Evolutionary conservation across 306 rosid genomes (phyloP).

Genomic region (Inga oerstediana): DNA sequence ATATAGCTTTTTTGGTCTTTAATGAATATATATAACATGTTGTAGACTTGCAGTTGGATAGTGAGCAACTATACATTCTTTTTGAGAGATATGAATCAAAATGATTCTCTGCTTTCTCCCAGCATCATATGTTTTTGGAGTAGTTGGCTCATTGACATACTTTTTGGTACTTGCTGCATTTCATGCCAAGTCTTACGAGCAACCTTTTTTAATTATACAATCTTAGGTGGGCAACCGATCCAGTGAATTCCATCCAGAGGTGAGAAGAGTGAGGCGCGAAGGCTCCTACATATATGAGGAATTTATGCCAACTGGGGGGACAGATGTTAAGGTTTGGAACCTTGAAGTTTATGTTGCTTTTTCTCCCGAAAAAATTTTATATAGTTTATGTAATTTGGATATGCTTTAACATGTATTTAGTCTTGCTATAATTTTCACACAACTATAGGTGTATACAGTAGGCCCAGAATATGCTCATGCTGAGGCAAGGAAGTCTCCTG

Average conservation of each 20-base stretch:
- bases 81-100: constrained; percentile 17
- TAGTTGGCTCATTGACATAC: constrained; percentile 26
- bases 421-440: constrained; percentile 31
- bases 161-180: constrained; percentile 23
- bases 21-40: constrained; percentile 35
- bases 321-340: constrained; percentile 90
- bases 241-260: constrained; percentile 95
- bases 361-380: not conserved
- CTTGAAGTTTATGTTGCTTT: constrained; percentile 37
- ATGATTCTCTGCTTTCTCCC: constrained; percentile 31
- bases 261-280: constrained; percentile 97
- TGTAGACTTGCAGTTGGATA: constrained; percentile 12
- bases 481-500: constrained; percentile 99
- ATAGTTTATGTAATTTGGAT: not conserved
- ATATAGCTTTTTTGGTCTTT: not conserved
- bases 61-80: constrained; percentile 22
- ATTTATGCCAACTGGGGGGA: constrained; percentile 98
- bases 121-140: constrained; percentile 17
- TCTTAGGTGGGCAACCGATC: constrained; percentile 96
- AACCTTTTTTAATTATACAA: constrained; percentile 32
- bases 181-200: constrained; percentile 2
- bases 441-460: constrained; percentile 87
- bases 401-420: not conserved
- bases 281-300: constrained; percentile 97
- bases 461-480: constrained; percentile 99